phyloP scores from a whole-genome alignment of 2,329 filamentous ascomycete genomes.

The Emergomyces pasteurianus region DNA sequence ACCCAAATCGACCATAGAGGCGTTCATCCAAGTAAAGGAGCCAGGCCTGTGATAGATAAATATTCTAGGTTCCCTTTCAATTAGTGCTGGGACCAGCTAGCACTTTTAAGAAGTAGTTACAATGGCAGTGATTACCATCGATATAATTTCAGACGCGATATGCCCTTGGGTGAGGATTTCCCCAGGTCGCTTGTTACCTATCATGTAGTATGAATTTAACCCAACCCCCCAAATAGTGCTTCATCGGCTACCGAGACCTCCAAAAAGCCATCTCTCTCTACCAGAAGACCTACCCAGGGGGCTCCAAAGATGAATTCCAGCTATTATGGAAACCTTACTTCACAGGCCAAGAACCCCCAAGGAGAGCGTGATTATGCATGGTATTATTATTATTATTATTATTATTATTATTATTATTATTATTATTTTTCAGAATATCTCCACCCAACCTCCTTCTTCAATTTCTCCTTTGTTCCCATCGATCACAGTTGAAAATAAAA shows the following conservation, averaged over 20 bases:
- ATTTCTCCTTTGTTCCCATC: neutral
- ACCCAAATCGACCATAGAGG: too few relatives aligned
- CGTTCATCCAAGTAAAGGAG: too few relatives aligned
- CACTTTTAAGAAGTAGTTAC: too few relatives aligned
- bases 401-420: too few relatives aligned
- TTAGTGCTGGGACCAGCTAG: too few relatives aligned
- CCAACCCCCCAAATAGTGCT: too few relatives aligned
- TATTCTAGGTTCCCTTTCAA: too few relatives aligned
- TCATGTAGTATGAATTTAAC: too few relatives aligned
- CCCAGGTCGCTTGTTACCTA: too few relatives aligned
- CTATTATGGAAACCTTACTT: conserved; percentile 11
- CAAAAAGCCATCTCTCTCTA: conserved; percentile 10
- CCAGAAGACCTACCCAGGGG: conserved; percentile 10
- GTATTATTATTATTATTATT: too few relatives aligned
- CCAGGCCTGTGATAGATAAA: too few relatives aligned
- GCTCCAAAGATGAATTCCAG: conserved; percentile 7
- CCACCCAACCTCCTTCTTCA: neutral
- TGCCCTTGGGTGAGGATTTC: conserved; percentile 4
- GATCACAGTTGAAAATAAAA: neutral
- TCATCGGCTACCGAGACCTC: conserved; percentile 10
- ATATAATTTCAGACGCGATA: conserved; percentile 5
- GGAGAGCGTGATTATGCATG: conserved; percentile 9
- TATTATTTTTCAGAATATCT: too few relatives aligned
- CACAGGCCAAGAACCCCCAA: conserved; percentile 8
- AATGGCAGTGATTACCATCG: conserved; percentile 4